Evolutionary conservation across 768 basidiomycete genomes (phyloP).

Genomic region (Coprinellus aureogranulatus): DNA sequence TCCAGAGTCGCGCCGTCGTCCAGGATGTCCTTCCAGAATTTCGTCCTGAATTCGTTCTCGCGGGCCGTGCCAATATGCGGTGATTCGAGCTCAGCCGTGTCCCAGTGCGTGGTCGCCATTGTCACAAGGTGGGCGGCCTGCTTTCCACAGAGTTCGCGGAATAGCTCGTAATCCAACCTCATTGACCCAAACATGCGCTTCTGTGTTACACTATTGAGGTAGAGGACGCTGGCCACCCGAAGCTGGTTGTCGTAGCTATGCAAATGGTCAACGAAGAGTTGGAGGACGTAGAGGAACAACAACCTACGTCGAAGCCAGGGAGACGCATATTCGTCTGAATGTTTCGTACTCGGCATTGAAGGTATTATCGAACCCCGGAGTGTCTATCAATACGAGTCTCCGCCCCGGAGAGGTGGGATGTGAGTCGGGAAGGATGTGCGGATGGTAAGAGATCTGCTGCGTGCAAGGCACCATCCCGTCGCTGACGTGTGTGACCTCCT

Average conservation of each 20-base stretch:
- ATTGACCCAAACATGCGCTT: constrained; percentile 3
- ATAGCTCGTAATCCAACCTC: background rate
- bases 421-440: background rate
- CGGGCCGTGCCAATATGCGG: constrained; percentile 1
- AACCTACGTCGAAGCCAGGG: constrained; percentile 20
- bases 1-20: background rate
- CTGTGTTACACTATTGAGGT: constrained; percentile 1
- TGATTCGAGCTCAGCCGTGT: background rate
- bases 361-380: constrained; percentile 28
- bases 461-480: background rate
- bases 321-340: constrained; percentile 20
- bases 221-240: background rate
- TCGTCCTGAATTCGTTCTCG: constrained; percentile 12
- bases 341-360: constrained; percentile 20
- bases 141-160: constrained; percentile 4
- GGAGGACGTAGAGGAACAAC: background rate
- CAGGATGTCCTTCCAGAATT: constrained; percentile 15
- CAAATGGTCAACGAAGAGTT: background rate
- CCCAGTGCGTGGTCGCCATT: constrained; percentile 8
- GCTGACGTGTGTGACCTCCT: background rate
- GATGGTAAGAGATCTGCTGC: background rate
- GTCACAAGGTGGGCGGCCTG: background rate
- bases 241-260: background rate
- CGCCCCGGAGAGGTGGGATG: background rate
- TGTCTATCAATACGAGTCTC: constrained; percentile 24